Percentiles rank a stretch among this genome's conserved stretches.
Evolutionary conservation across 441 rosid genomes (phyloP).

Genomic region (Brassica hybrid): DNA sequence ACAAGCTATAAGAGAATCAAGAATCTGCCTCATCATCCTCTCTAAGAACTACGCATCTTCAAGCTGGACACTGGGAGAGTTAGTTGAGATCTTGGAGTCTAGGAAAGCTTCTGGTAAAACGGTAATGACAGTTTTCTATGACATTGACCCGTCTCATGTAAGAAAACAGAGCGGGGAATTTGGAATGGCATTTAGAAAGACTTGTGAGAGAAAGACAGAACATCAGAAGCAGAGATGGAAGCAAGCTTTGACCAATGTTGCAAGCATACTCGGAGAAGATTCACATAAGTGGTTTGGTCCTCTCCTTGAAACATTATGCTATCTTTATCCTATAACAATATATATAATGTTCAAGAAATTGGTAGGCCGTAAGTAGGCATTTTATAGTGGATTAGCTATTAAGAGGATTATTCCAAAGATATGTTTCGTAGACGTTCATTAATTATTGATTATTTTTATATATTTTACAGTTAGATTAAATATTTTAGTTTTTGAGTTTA

Average conservation of each 20-base stretch:
- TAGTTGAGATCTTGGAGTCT: neutral
- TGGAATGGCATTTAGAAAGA: neutral
- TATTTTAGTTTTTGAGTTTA: neutral
- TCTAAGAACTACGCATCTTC: neutral
- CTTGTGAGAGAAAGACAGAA: neutral
- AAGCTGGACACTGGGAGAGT: neutral
- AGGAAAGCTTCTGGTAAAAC: too few relatives aligned
- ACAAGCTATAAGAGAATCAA: neutral
- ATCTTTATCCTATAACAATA: neutral
- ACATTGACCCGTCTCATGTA: neutral
- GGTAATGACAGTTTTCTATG: neutral
- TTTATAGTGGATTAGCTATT: too few relatives aligned
- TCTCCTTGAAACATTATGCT: neutral
- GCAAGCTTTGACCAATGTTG: neutral
- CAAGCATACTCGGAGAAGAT: neutral
- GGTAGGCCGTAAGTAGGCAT: too few relatives aligned
- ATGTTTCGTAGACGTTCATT: too few relatives aligned
- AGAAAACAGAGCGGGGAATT: neutral
- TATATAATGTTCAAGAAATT: too few relatives aligned
- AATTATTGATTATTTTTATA: too few relatives aligned
- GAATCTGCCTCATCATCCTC: conserved; percentile 1
- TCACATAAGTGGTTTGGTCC: neutral
- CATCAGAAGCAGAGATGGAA: neutral
- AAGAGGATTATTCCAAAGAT: too few relatives aligned
- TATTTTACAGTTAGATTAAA: too few relatives aligned